Conservation (phyloP, 2,329 filamentous ascomycete species). For the Diaporthe destruens region DNA sequence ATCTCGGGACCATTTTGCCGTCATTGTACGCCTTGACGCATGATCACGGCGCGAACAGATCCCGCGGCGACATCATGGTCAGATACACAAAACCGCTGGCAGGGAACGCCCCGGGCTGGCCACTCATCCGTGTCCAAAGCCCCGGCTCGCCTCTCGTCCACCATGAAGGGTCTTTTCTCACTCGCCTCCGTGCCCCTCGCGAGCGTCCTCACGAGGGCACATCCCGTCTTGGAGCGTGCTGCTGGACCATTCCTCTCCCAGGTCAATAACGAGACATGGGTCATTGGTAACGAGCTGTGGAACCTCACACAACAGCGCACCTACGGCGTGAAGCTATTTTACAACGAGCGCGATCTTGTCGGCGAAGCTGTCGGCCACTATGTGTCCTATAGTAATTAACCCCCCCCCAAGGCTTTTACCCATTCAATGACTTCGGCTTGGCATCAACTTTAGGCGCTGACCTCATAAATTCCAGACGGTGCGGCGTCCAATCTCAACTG, state of each 20-base stretch:
- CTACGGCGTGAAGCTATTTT: slow-evolving; percentile 48
- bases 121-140: not conserved
- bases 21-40: slow-evolving; percentile 4
- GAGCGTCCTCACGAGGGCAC: not conserved
- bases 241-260: slow-evolving; percentile 46
- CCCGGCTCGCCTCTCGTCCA: not conserved
- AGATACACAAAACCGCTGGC: not conserved
- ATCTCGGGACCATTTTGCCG: slow-evolving; percentile 13
- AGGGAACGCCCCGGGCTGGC: not conserved
- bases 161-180: slow-evolving; percentile 13
- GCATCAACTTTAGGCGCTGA: not conserved
- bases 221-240: slow-evolving; percentile 27
- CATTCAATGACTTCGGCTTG: not conserved
- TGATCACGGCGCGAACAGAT: not conserved
- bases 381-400: slow-evolving; percentile 49
- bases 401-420: not conserved
- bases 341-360: slow-evolving; percentile 47
- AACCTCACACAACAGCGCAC: slow-evolving; percentile 48
- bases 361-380: slow-evolving; percentile 49
- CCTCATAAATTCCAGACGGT: slow-evolving; percentile 52
- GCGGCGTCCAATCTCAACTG: slow-evolving; percentile 60
- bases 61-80: slow-evolving; percentile 15
- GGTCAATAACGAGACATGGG: slow-evolving; percentile 47
- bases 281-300: slow-evolving; percentile 45
- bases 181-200: not conserved